phyloP scores from a whole-genome alignment of 2,329 filamentous ascomycete species.

The Uncinocarpus reesii region DNA sequence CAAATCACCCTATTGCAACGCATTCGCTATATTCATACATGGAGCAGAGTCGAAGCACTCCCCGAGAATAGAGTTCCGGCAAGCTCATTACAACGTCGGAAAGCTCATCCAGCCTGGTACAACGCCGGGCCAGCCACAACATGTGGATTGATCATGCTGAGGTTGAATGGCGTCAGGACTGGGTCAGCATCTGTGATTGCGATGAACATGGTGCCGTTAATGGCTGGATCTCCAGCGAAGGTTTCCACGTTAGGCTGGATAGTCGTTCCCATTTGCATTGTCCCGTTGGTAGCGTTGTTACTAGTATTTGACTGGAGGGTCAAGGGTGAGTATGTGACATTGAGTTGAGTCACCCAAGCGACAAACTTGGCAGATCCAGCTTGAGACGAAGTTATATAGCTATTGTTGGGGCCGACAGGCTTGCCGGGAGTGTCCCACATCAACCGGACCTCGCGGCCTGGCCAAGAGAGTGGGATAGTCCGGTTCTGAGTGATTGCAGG shows the following conservation, averaged over 20 bases:
- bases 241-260: conserved; percentile 59
- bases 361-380: conserved; percentile 56
- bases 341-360: conserved; percentile 69
- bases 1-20: too few species aligned
- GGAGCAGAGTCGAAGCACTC: too few species aligned
- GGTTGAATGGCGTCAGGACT: conserved; percentile 64
- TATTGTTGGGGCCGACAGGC: conserved; percentile 67
- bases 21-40: too few species aligned
- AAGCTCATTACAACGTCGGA: background rate
- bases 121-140: conserved; percentile 60
- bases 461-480: conserved; percentile 60
- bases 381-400: conserved; percentile 56
- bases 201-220: conserved; percentile 73
- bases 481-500: conserved; percentile 60
- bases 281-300: conserved; percentile 52
- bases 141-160: conserved; percentile 63
- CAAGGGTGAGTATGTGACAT: conserved; percentile 58
- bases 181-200: conserved; percentile 60
- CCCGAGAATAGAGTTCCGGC: background rate
- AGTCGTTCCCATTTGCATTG: conserved; percentile 8
- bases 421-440: conserved; percentile 62
- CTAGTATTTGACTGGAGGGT: conserved; percentile 40
- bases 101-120: conserved; percentile 64
- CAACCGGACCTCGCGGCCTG: conserved; percentile 61
- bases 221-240: conserved; percentile 55